Conservation (phyloP, 2,329 filamentous ascomycete genomes). For the Ophiostoma sp. region DNA sequence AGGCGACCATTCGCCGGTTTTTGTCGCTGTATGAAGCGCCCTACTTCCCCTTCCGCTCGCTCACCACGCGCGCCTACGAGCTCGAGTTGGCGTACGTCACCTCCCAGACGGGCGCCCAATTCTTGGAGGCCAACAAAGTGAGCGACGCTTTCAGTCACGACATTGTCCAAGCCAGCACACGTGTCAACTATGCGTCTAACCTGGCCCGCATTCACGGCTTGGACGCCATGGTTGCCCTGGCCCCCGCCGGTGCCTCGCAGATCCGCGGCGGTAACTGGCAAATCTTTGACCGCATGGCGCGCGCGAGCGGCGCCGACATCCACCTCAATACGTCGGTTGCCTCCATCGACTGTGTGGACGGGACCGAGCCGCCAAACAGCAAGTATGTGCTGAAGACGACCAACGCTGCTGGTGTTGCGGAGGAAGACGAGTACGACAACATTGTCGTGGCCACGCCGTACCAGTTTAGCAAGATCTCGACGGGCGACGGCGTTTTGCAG, state of each 20-base stretch:
- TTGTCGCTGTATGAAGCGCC: constrained; percentile 77
- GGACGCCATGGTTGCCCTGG: constrained; percentile 88
- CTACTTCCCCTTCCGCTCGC: constrained; percentile 78
- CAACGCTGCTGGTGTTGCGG: neutral
- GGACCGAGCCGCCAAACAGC: neutral
- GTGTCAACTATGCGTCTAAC: constrained; percentile 95
- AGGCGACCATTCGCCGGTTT: constrained; percentile 70
- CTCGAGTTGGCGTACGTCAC: constrained; percentile 68
- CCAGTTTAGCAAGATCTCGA: constrained; percentile 72
- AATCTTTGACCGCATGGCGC: constrained; percentile 84
- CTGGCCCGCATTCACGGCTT: constrained; percentile 82
- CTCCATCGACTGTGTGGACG: neutral
- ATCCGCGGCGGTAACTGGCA: constrained; percentile 88
- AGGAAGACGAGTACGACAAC: constrained; percentile 64
- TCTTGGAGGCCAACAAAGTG: constrained; percentile 68
- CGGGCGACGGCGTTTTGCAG: constrained; percentile 66
- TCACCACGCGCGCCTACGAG: constrained; percentile 67
- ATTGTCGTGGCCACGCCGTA: constrained; percentile 81
- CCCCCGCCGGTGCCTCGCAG: constrained; percentile 77
- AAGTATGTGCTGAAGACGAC: constrained; percentile 51
- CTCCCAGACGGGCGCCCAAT: constrained; percentile 70
- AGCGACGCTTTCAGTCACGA: constrained; percentile 69
- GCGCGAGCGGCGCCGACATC: constrained; percentile 60
- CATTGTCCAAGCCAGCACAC: constrained; percentile 84
- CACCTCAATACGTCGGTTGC: constrained; percentile 68